Percentiles rank a stretch among this genome's conserved stretches.
phyloP scores from a whole-genome alignment of 768 basidiomycete genomes.

The Leccinellum albellum region DNA sequence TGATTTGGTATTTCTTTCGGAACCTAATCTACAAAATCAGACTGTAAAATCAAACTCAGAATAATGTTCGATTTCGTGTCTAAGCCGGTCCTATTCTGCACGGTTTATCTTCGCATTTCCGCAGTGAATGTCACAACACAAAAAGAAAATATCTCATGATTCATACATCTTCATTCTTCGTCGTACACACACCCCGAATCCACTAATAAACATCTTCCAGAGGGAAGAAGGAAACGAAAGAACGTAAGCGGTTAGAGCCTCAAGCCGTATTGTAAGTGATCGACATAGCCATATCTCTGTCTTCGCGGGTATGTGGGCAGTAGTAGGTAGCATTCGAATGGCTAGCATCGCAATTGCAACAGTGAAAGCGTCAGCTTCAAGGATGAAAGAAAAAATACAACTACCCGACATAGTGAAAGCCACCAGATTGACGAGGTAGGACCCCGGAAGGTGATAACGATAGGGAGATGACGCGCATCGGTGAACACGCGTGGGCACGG shows the following conservation, averaged over 20 bases:
- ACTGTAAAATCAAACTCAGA: too few species aligned
- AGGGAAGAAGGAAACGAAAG: neutral
- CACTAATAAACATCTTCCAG: neutral
- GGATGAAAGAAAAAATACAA: neutral
- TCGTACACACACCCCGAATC: slow-evolving; percentile 4
- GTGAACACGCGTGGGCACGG: too few species aligned
- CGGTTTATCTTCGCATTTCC: too few species aligned
- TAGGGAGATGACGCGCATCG: too few species aligned
- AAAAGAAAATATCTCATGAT: neutral
- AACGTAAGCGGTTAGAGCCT: neutral
- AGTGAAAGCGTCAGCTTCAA: neutral
- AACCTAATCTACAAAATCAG: too few species aligned
- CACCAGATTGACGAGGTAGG: neutral
- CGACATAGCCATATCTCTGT: neutral
- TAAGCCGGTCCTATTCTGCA: too few species aligned
- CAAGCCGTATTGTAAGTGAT: neutral
- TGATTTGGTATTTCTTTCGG: too few species aligned
- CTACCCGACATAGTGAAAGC: neutral
- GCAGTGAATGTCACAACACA: too few species aligned
- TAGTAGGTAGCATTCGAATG: neutral
- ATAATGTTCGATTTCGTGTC: too few species aligned
- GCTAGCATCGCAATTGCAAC: neutral
- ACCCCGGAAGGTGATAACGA: too few species aligned
- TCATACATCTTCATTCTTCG: neutral
- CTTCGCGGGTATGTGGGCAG: neutral